Percentiles rank a stretch among this genome's conserved stretches.
These are phyloP conservation scores for Magnaporthiopsis rhizophila DNA, from an alignment of 2,329 filamentous ascomycete species.

Conservation along the genomic window DNA sequence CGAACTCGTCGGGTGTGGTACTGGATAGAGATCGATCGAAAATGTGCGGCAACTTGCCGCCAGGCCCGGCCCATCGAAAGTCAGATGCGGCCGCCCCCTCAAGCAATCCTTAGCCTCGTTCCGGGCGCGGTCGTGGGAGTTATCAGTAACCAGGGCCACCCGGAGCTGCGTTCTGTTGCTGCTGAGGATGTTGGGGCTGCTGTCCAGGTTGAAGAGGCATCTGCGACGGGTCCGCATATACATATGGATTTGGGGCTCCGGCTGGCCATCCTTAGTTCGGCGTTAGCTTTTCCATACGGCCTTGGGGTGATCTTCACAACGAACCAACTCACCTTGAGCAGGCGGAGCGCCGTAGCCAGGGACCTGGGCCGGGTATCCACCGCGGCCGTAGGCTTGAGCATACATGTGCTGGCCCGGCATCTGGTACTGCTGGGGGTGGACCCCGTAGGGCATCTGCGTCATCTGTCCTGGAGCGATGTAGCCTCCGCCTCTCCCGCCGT, in stretches of 20 bases:
- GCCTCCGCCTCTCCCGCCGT: slow-evolving; percentile 28
- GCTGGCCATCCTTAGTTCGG: slow-evolving; percentile 23
- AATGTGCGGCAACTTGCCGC: neutral
- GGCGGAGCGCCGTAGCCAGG: slow-evolving; percentile 33
- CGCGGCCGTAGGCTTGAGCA: slow-evolving; percentile 32
- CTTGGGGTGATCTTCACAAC: neutral
- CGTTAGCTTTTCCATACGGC: neutral
- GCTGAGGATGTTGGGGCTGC: slow-evolving; percentile 30
- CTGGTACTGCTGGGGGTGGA: slow-evolving; percentile 19
- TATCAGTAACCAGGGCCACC: slow-evolving; percentile 23
- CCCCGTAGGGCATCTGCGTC: slow-evolving; percentile 27
- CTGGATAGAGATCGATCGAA: neutral
- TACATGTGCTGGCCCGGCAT: slow-evolving; percentile 27
- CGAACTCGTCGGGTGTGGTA: neutral
- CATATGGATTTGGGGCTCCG: slow-evolving; percentile 30
- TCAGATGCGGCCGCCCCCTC: neutral
- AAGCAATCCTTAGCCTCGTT: neutral
- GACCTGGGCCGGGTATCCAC: slow-evolving; percentile 29
- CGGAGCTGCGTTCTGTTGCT: slow-evolving; percentile 28
- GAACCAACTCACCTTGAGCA: slow-evolving; percentile 22
- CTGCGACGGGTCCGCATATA: slow-evolving; percentile 37
- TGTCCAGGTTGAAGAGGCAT: slow-evolving; percentile 19
- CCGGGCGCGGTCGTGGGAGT: neutral
- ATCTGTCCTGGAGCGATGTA: slow-evolving; percentile 25
- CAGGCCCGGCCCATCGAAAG: neutral